Conservation (phyloP, 306 rosid genomes). For the Quercus berberidifolia region DNA sequence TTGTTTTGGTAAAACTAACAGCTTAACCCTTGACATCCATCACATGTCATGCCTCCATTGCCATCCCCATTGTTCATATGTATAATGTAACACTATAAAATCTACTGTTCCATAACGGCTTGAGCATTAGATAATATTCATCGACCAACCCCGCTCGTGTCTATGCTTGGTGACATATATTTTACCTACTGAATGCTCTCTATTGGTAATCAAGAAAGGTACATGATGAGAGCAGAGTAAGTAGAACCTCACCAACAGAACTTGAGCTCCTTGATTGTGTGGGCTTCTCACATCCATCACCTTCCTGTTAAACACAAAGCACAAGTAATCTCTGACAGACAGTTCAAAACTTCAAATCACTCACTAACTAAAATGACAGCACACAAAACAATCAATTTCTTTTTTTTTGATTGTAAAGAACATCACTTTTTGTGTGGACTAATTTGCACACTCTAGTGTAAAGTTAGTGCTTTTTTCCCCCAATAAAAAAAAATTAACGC, state of each 20-base stretch:
- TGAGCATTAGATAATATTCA: background rate
- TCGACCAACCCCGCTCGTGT: background rate
- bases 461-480: no score
- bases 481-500: no score
- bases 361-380: background rate
- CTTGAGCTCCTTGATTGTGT: constrained; percentile 34
- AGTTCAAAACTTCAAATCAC: background rate
- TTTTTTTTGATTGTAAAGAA: no score
- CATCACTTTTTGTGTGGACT: no score
- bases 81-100: background rate
- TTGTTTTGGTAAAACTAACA: background rate
- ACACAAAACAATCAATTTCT: background rate
- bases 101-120: background rate
- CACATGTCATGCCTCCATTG: background rate
- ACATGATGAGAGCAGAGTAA: background rate
- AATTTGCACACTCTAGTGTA: background rate
- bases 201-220: background rate
- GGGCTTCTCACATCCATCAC: constrained; percentile 32
- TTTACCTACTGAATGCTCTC: background rate
- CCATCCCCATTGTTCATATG: background rate
- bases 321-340: background rate
- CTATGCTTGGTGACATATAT: no score
- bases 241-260: constrained; percentile 40
- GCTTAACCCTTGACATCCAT: background rate
- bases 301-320: constrained; percentile 50